Conservation (phyloP, 176 grass and related monocot species). For the Zoysia pacifica region DNA sequence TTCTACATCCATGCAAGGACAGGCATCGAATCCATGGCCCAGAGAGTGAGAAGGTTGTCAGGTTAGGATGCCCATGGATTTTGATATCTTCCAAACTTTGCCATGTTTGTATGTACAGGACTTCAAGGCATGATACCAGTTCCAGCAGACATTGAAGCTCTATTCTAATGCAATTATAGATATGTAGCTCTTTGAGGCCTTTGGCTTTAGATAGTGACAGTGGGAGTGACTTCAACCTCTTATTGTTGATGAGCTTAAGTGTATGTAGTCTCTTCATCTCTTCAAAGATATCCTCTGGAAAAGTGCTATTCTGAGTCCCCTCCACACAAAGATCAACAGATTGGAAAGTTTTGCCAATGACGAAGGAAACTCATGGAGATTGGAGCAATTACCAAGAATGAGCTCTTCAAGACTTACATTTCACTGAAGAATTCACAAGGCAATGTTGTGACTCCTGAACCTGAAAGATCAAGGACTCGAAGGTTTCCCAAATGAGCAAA, state of each 20-base stretch:
- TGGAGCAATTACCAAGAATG: background rate
- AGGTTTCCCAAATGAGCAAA: background rate
- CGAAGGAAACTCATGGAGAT: background rate
- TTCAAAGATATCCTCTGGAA: background rate
- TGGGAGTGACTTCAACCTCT: background rate
- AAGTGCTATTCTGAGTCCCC: background rate
- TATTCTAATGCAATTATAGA: background rate
- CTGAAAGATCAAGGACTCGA: slow-evolving; percentile 2
- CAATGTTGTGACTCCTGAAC: background rate
- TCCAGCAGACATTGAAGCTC: background rate
- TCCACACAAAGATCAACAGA: background rate
- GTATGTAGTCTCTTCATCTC: background rate
- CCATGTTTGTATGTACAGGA: background rate
- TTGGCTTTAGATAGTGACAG: background rate
- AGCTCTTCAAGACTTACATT: slow-evolving; percentile 3
- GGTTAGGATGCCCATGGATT: slow-evolving; percentile 9
- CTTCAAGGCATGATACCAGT: background rate
- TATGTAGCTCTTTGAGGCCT: background rate
- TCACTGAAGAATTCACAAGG: slow-evolving; percentile 10
- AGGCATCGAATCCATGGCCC: background rate
- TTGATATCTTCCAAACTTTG: background rate
- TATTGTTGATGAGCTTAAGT: background rate
- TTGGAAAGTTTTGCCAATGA: background rate
- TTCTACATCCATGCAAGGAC: background rate
- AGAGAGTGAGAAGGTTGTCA: slow-evolving; percentile 1